Conservation (phyloP, 2,329 filamentous ascomycete genomes). For the Drechslerella stenobrocha region DNA sequence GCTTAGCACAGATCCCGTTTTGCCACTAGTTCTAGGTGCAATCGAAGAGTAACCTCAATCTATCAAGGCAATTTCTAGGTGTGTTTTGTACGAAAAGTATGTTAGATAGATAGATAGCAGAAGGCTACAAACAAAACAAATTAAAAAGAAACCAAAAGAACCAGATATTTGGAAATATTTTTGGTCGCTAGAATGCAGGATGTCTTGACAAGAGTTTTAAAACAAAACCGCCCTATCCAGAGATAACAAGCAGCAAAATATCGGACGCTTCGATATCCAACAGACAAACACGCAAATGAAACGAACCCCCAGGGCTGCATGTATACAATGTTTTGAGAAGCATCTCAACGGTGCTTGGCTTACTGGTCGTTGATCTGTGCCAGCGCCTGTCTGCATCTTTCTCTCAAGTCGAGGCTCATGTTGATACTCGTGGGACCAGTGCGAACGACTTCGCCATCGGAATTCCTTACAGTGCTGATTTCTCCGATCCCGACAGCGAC, state of each 20-base stretch:
- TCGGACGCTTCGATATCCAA: background rate
- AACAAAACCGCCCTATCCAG: background rate
- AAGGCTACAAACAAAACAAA: background rate
- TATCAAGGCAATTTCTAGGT: no score
- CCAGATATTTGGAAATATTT: no score
- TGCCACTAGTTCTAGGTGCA: no score
- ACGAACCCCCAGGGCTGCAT: background rate
- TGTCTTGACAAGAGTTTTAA: no score
- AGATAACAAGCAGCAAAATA: background rate
- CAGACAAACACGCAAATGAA: background rate
- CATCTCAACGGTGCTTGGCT: background rate
- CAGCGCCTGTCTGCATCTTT: slow-evolving; percentile 39
- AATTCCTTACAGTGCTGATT: slow-evolving; percentile 16
- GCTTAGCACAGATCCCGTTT: no score
- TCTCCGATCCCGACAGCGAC: slow-evolving; percentile 15
- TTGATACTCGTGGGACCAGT: slow-evolving; percentile 24
- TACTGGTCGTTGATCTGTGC: slow-evolving; percentile 42
- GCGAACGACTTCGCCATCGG: slow-evolving; percentile 31
- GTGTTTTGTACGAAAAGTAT: no score
- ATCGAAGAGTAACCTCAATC: no score
- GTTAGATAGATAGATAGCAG: background rate
- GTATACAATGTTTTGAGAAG: background rate
- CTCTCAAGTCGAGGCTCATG: slow-evolving; percentile 42
- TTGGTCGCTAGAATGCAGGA: no score
- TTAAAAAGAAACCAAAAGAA: no score